Conservation (phyloP, 176 grass and related monocot genomes). For the Lolium perenne region DNA sequence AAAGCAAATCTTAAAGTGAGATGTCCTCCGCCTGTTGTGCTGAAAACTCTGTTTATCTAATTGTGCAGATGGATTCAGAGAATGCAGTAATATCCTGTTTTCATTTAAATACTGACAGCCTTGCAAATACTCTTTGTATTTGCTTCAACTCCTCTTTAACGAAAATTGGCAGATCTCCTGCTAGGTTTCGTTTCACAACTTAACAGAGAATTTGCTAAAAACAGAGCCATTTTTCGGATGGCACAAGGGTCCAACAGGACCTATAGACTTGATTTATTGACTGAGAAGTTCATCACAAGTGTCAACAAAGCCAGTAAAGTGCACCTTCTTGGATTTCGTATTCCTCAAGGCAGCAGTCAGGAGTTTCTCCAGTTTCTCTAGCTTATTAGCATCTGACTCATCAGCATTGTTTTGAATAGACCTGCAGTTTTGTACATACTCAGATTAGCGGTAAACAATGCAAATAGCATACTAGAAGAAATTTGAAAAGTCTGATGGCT, state of each 20-base stretch:
- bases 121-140: neutral
- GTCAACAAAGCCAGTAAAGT: neutral
- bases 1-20: too few relatives aligned
- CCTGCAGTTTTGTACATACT: constrained; percentile 49
- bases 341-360: constrained; percentile 51
- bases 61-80: too few relatives aligned
- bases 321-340: constrained; percentile 63
- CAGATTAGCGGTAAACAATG: neutral
- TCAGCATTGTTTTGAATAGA: constrained; percentile 46
- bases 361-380: constrained; percentile 62
- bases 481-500: constrained; percentile 15
- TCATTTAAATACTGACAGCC: neutral
- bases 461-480: neutral
- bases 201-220: neutral
- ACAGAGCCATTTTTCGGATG: neutral
- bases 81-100: too few relatives aligned
- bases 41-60: too few relatives aligned
- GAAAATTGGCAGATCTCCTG: neutral
- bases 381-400: constrained; percentile 47
- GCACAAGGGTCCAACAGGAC: neutral
- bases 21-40: too few relatives aligned
- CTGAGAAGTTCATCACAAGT: neutral
- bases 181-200: neutral
- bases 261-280: neutral
- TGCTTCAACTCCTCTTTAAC: neutral